phyloP scores from a whole-genome alignment of 371 early-diverging fungal genomes.

The Mortierella polycephala region DNA sequence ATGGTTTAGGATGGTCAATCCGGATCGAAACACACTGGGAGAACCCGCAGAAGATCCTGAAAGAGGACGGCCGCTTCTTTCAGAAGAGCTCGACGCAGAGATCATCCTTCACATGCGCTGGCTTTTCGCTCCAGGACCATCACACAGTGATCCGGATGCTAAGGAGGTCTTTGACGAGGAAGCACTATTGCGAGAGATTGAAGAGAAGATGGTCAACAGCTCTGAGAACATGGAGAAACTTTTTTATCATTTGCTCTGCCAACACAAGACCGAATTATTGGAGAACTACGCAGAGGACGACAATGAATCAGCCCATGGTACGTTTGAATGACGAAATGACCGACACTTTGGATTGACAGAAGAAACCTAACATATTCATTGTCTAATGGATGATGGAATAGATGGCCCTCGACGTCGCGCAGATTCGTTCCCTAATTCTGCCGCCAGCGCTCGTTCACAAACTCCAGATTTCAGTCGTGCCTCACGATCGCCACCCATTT shows the following conservation, averaged over 20 bases:
- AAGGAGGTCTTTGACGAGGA: conserved; percentile 59
- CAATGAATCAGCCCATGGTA: conserved; percentile 30
- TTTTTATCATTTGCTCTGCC: conserved; percentile 66
- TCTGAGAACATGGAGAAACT: conserved; percentile 66
- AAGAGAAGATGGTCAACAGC: conserved; percentile 49
- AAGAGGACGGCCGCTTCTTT: conserved; percentile 26
- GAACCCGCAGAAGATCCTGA: conserved; percentile 49
- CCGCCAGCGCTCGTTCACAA: conserved; percentile 30
- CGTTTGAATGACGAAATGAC: background rate
- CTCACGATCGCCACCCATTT: conserved; percentile 16
- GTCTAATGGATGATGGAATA: background rate
- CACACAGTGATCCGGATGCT: conserved; percentile 48
- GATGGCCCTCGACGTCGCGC: conserved; percentile 55
- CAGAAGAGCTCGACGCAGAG: conserved; percentile 58
- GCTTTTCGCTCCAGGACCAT: conserved; percentile 56
- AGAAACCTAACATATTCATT: no score
- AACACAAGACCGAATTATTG: conserved; percentile 63
- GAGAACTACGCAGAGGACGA: conserved; percentile 56
- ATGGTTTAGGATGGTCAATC: conserved; percentile 64
- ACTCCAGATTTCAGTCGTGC: conserved; percentile 31
- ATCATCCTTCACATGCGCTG: conserved; percentile 50
- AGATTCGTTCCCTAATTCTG: conserved; percentile 53
- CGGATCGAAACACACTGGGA: conserved; percentile 28
- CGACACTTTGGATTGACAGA: no score
- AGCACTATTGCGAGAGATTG: conserved; percentile 48